Base-by-base conservation (phyloP, 1,139 yeast genomes). In the Kodamaea anthophila region DNA sequence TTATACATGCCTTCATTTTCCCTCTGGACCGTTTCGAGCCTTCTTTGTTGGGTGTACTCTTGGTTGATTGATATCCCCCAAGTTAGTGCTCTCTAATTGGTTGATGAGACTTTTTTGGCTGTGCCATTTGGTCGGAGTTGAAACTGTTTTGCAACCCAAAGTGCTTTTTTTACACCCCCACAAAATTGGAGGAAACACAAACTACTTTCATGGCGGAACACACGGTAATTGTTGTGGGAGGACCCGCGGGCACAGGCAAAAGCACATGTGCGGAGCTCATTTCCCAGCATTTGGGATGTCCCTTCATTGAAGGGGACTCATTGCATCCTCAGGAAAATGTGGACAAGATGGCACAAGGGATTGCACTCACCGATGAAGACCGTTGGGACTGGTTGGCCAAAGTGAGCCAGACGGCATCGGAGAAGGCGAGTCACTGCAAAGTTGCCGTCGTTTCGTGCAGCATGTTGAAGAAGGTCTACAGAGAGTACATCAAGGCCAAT, bases 201-300 rank as follows among this genome's bases (percentile, higher is more conserved):
- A 5, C 5, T 15, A 22, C 21, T 23, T 23, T 4, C 4, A 23
- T 23, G 19, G 6, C 22, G 18, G 27, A 13, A 20, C 23, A 26
- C 20, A 39, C 40, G 2, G 61, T 65, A 4, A 53, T 65, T 18
- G 65, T 67, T 8, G 70, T 66, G 11, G 95, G 93, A 2, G 98
- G 98, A 0, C 95, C 97, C 2, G 87, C 96, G 0, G 96, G 96
- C 9, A 82, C 94, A 3, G 97, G 97, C 3, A 88, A 88, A 53
- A 70, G 93, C 18, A 84, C 96, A 2, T 70, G 83, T 16, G 94
- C 86, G 0, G 57, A 58, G n/a, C 46, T 55, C 13, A 49, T 88
- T 20, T 53, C 82, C 2, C 37, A 53, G 13, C 44, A 53, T 21
- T 60, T 68, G 26, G 43, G 55, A 3, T 67, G 80, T 34, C 69